Conservation (phyloP, 2,329 filamentous ascomycete genomes). For the Aureobasidium sp. region DNA sequence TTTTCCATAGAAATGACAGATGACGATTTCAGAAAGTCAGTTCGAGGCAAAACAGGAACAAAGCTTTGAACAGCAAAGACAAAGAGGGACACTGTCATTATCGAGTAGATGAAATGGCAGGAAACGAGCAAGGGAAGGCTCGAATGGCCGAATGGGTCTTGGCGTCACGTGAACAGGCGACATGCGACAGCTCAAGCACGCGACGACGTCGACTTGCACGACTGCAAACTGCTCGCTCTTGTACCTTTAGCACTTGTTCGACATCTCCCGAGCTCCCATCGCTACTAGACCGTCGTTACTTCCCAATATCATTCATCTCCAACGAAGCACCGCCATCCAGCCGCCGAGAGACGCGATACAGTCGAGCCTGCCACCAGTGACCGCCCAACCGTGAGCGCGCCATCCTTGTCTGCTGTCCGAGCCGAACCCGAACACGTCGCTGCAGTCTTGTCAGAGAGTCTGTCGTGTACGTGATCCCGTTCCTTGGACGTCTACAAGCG, state of each 20-base stretch:
- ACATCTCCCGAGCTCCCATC: background rate
- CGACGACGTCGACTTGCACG: background rate
- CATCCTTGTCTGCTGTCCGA: background rate
- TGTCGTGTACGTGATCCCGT: background rate
- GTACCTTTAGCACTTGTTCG: background rate
- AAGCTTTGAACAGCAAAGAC: too few relatives aligned
- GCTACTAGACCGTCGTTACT: background rate
- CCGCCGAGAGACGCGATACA: background rate
- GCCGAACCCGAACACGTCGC: background rate
- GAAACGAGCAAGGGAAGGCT: too few relatives aligned
- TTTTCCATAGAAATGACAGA: background rate
- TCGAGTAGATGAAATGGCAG: too few relatives aligned
- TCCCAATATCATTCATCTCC: too few relatives aligned
- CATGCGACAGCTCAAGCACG: background rate
- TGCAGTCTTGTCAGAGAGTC: background rate
- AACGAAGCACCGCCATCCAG: background rate
- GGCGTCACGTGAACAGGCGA: background rate
- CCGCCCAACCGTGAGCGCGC: slow-evolving; percentile 6
- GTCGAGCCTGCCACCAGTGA: background rate
- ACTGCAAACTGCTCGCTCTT: background rate
- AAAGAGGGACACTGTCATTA: too few relatives aligned
- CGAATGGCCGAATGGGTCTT: background rate
- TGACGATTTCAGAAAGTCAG: too few relatives aligned
- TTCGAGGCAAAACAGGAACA: too few relatives aligned
- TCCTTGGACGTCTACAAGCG: background rate